Percentiles rank a stretch among this genome's conserved stretches.
phyloP scores from a whole-genome alignment of 2,329 filamentous ascomycete genomes.

The Uncinocarpus reesii region DNA sequence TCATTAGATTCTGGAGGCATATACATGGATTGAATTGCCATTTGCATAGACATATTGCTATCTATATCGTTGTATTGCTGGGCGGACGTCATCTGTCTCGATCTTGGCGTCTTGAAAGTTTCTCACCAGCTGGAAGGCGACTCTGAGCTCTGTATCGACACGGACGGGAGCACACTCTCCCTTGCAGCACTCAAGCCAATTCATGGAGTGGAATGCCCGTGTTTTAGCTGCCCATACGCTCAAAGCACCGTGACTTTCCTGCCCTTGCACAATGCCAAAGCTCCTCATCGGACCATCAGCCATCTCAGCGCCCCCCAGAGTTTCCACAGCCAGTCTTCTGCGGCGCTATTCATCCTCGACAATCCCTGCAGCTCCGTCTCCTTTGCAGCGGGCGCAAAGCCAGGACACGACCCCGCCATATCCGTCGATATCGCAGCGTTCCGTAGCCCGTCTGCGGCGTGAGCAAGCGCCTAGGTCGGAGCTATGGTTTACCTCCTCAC shows the following conservation, averaged over 20 bases:
- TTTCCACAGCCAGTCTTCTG: not conserved
- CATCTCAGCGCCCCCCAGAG: not conserved
- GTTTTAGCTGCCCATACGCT: not conserved
- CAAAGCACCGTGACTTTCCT: not conserved
- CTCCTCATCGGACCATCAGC: not conserved
- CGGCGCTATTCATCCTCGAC: conserved; percentile 3
- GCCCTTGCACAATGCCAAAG: conserved; percentile 5
- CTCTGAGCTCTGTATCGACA: too few relatives aligned
- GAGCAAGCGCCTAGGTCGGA: conserved; percentile 26
- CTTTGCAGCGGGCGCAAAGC: conserved; percentile 2
- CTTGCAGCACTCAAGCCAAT: too few relatives aligned
- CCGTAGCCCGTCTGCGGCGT: conserved; percentile 30
- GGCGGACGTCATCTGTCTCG: conserved; percentile 7
- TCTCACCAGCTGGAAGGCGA: too few relatives aligned
- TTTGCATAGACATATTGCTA: too few relatives aligned
- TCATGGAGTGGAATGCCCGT: not conserved
- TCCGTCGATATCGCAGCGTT: conserved; percentile 23
- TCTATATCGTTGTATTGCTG: not conserved
- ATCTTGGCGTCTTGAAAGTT: conserved; percentile 1
- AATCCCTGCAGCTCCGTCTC: conserved; percentile 9
- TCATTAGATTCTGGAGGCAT: too few relatives aligned
- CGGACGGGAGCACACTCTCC: too few relatives aligned
- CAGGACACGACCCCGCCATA: conserved; percentile 14
- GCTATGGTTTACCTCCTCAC: conserved; percentile 25
- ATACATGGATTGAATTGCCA: too few relatives aligned